Evolutionary conservation across 2,329 filamentous ascomycete species (phyloP).

Genomic region (Claviceps digitariae): DNA sequence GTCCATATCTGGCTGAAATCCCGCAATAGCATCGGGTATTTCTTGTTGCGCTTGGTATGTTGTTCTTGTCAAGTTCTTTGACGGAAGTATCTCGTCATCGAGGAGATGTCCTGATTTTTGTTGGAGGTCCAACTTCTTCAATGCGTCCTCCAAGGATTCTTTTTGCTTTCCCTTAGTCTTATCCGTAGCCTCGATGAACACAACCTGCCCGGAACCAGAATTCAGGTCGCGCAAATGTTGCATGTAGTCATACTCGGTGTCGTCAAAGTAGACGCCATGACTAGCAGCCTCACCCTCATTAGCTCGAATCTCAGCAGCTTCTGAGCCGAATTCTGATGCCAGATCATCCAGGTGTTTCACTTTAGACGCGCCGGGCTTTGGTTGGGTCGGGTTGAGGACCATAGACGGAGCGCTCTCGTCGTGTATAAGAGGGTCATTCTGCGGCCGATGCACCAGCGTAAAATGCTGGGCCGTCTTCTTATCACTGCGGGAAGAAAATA

Average conservation of each 20-base stretch:
- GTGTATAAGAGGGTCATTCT: slow-evolving; percentile 95
- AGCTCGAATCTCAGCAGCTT: slow-evolving; percentile 51
- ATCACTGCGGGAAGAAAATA: slow-evolving; percentile 31
- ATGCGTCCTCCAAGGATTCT: slow-evolving; percentile 67
- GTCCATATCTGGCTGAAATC: slow-evolving; percentile 98
- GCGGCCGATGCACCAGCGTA: slow-evolving; percentile 85
- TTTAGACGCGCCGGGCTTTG: slow-evolving; percentile 25
- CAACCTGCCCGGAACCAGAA: slow-evolving; percentile 51
- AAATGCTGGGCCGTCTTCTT: slow-evolving; percentile 92
- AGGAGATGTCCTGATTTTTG: slow-evolving; percentile 45
- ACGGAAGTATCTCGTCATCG: slow-evolving; percentile 63
- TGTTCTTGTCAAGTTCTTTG: slow-evolving; percentile 60
- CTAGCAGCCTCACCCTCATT: slow-evolving; percentile 96
- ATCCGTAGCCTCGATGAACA: slow-evolving; percentile 68
- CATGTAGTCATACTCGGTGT: slow-evolving; percentile 98
- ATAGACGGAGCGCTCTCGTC: slow-evolving; percentile 79
- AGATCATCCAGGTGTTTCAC: slow-evolving; percentile 64
- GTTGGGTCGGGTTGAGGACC: slow-evolving; percentile 62
- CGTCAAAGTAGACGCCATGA: slow-evolving; percentile 88
- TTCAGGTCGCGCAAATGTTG: slow-evolving; percentile 91
- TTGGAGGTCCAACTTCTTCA: slow-evolving; percentile 48
- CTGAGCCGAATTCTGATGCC: slow-evolving; percentile 57
- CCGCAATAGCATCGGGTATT: slow-evolving; percentile 77
- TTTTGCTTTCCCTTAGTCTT: slow-evolving; percentile 66
- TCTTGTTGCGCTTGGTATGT: slow-evolving; percentile 92